phyloP scores from a whole-genome alignment of 139 green algal species.

The Gonium pectorale region DNA sequence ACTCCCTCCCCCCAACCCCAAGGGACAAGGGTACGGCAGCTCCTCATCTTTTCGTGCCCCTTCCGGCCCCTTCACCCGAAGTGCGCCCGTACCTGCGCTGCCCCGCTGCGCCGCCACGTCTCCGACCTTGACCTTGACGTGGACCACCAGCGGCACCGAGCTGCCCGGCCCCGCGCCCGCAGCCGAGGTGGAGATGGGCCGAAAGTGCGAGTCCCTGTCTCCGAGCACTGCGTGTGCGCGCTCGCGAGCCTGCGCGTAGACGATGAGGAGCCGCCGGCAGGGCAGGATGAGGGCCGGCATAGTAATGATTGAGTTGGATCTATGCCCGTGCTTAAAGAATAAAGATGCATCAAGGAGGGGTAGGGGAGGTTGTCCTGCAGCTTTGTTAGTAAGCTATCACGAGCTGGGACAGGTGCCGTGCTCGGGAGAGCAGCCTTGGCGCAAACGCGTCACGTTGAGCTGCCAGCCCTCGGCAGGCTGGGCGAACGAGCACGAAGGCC shows the following conservation, averaged over 20 bases:
- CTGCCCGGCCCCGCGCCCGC: not conserved
- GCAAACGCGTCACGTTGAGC: too few species aligned
- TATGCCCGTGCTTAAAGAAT: not conserved
- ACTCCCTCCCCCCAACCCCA: too few species aligned
- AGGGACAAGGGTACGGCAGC: not conserved
- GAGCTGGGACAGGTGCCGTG: too few species aligned
- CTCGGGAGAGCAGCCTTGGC: too few species aligned
- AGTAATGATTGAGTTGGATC: not conserved
- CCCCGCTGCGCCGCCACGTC: not conserved
- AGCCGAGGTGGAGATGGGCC: conserved; percentile 33
- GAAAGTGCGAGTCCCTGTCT: conserved; percentile 71
- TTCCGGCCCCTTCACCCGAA: too few species aligned
- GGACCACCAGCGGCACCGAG: conserved; percentile 6
- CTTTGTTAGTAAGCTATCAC: too few species aligned
- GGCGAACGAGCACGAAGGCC: not conserved
- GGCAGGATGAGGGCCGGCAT: not conserved
- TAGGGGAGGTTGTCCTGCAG: too few species aligned
- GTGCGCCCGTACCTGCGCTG: too few species aligned
- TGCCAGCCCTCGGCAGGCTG: too few species aligned
- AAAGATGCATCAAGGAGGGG: too few species aligned
- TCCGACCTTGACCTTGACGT: conserved; percentile 44
- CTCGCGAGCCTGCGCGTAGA: conserved; percentile 56
- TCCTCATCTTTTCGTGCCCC: too few species aligned
- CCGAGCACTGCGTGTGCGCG: conserved; percentile 61
- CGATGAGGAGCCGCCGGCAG: too few species aligned